Percentiles rank a stretch among this genome's conserved stretches.
Evolutionary conservation across 2,329 filamentous ascomycete species (phyloP).

Genomic region (Grosmannia clavigera): DNA sequence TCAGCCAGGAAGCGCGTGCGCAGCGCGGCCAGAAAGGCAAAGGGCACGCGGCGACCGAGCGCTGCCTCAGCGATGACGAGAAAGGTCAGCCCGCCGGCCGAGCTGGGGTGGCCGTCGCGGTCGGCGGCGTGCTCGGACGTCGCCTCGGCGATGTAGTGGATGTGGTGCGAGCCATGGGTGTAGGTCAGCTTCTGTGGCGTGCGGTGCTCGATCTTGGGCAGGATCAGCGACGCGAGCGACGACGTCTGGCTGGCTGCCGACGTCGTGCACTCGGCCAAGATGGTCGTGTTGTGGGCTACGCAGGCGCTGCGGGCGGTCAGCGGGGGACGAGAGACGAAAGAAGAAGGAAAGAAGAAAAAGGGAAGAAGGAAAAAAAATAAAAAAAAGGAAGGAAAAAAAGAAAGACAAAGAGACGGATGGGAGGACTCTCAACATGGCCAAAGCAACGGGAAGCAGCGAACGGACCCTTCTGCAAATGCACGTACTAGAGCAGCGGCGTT

Average conservation of each 20-base stretch:
- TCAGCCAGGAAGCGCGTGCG: conserved; percentile 73
- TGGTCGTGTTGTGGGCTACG: conserved; percentile 86
- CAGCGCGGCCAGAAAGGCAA: conserved; percentile 83
- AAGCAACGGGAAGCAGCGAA: not conserved
- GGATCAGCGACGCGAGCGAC: conserved; percentile 81
- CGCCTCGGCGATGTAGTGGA: conserved; percentile 88
- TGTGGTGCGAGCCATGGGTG: conserved; percentile 81
- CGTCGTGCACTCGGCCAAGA: conserved; percentile 84
- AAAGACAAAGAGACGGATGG: not conserved
- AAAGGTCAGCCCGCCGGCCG: conserved; percentile 77
- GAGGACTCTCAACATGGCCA: not conserved
- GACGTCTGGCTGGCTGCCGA: conserved; percentile 73
- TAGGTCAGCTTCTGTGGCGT: conserved; percentile 82
- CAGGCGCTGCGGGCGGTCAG: conserved; percentile 52
- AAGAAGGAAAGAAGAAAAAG: not conserved
- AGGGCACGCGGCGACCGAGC: conserved; percentile 78
- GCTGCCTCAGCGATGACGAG: conserved; percentile 74
- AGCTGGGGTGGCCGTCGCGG: conserved; percentile 38
- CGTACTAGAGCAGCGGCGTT: conserved; percentile 6
- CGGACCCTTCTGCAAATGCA: not conserved
- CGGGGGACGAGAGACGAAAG: not conserved
- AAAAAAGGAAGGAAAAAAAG: not conserved
- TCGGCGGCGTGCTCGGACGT: conserved; percentile 51
- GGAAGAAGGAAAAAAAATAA: not conserved
- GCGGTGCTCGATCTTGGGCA: conserved; percentile 82